Evolutionary conservation across 495 filamentous ascomycete genomes (phyloP), one percentile per base, ranked within the genome.

Genomic region (Hypoxylon lienhwacheense): DNA sequence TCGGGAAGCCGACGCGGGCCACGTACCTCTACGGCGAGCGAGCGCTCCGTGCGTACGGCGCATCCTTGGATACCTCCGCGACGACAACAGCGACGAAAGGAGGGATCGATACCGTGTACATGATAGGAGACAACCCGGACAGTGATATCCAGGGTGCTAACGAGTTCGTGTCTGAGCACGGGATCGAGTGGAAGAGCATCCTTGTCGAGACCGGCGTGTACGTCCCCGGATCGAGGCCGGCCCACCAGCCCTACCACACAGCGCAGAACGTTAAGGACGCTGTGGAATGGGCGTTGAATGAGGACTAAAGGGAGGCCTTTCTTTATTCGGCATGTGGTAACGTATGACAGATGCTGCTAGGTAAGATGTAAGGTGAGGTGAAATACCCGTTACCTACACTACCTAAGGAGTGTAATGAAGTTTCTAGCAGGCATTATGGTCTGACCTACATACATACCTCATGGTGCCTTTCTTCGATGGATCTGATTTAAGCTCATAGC

Each of bases 101-200:
- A n/a, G n/a, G n/a, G 15, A 63, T 91, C 55, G 74, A 74, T 61
- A 81, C 76, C 11, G 85, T 95, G 2, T 93, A 89, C 65, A 92
- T 95, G 89, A 73, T 95, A 14, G 90, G 90, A 0, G 90, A 95
- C 55, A 95, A 95, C 58, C 90, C 90, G 0, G 85, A 85, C 56
- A 85, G 80, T 8, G 90, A 95, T 69, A 90, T 95, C 53, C 63
- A 69, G 3, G 90, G 90, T 7, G 88, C 85, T 4, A 93, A 92
- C 59, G 67, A 66, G 7, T 91, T 84, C 69, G 63, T 67, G n/a
- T 87, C 83, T 33, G 63, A 66, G 1, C 52, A 68, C 49, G 81
- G 81, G 3, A 85, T 78, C 24, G 66, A 78, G 56, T 95, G 90
- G 90, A 70, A 79, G 25, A 85, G 82, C 25, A 73, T 91, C 5